Evolutionary conservation across 306 rosid genomes (phyloP), one percentile per base, ranked within the genome.

Genomic region (Rosa lucieae): DNA sequence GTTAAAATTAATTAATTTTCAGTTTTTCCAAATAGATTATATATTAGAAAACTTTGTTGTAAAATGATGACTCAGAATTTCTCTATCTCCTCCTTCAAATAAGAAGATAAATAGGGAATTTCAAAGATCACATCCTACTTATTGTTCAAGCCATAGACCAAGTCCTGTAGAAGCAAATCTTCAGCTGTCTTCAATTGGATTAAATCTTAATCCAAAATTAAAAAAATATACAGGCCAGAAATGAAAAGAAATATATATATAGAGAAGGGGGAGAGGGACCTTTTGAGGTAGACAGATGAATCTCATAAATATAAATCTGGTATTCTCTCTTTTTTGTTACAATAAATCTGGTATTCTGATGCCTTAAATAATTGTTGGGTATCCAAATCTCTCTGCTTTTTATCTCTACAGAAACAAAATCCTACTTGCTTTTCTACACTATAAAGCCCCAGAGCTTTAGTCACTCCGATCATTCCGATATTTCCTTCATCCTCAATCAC

Each of bases 271-370:
- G 77, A 79, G 17, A 26, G 76, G 75, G 75, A 49, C 74, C 1
- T 32, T 32, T 14, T 61, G 84, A 80, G 39, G 62, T 74, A 40
- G 92, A 87, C 80, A 18, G 83, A 79, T 62, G 85, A 83, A 81
- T 53, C 72, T 65, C 74, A 82, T 86, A 85, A 80, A 80, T 79
- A 82, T 86, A 90, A 83, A 81, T 87, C 75, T 71, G 51, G 82
- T 52, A 82, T 10, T 72, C 76, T 35, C 32, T 29, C 32, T 29
- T 29, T 29, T 29, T 29, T 29, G 32, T 29, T 29, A 29, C 32
- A 29, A 82, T 86, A 90, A 83, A 81, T 87, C 75, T 71, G 49
- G 81, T 52, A 82, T 8, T 72, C 75, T 35, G 73, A 70, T 52
- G 86, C 78, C 82, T 70, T 72, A 40, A 23, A 71, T 73, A 59